phyloP scores from a whole-genome alignment of 257 asterid species.

The Capsicum baccatum region DNA sequence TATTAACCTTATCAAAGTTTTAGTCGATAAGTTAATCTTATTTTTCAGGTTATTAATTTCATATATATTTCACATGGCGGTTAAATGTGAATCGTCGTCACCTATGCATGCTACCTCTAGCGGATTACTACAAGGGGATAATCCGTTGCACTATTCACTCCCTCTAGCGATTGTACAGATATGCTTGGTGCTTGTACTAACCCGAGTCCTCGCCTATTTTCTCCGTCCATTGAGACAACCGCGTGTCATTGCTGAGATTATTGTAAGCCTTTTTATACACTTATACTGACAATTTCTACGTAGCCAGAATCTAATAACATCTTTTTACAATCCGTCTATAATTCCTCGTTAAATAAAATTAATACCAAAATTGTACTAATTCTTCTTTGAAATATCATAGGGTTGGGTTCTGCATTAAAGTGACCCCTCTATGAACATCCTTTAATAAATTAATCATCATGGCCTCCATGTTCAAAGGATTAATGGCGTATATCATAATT shows the following conservation, averaged over 20 bases:
- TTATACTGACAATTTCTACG: too few relatives aligned
- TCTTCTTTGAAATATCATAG: too few relatives aligned
- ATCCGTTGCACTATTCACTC: constrained; percentile 20
- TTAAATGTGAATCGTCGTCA: background rate
- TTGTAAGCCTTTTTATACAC: background rate
- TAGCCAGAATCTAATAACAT: background rate
- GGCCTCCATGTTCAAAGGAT: constrained; percentile 10
- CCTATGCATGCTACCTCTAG: constrained; percentile 5
- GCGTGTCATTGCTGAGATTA: constrained; percentile 25
- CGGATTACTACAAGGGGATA: constrained; percentile 18
- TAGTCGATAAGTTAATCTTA: background rate
- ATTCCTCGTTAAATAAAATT: too few relatives aligned
- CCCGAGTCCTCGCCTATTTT: background rate
- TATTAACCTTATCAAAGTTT: background rate
- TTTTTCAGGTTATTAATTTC: background rate
- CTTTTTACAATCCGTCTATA: background rate
- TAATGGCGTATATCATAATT: background rate
- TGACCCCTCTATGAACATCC: background rate
- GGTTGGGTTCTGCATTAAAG: too few relatives aligned
- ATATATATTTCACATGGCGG: background rate
- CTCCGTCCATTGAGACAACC: constrained; percentile 28
- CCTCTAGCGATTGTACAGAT: constrained; percentile 21
- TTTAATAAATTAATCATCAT: background rate
- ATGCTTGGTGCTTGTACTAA: constrained; percentile 21
- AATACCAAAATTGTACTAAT: too few relatives aligned